A percentile compares a stretch with the other conserved stretches of the same genome.
Conservation (phyloP, 495 filamentous ascomycete genomes). For the Penicilliopsis zonata region DNA sequence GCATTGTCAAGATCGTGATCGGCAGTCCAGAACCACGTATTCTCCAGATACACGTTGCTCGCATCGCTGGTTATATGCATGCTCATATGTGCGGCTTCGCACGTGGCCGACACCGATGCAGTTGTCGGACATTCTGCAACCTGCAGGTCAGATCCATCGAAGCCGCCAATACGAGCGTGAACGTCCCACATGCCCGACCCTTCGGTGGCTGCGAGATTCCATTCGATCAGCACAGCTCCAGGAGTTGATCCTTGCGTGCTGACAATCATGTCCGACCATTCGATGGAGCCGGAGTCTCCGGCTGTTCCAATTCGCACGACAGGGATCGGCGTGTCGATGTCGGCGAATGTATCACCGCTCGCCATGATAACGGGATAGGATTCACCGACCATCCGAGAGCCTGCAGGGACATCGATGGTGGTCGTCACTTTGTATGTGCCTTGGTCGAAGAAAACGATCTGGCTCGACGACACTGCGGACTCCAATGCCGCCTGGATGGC, state of each 20-base stretch:
- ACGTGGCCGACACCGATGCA: conserved; percentile 25
- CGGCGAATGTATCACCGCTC: conserved; percentile 44
- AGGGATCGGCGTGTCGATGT: conserved; percentile 49
- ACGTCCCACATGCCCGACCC: conserved; percentile 48
- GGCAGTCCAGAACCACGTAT: conserved; percentile 58
- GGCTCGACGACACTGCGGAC: conserved; percentile 19
- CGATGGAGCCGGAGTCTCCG: conserved; percentile 39
- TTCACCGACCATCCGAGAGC: conserved; percentile 36
- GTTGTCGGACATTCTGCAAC: conserved; percentile 37
- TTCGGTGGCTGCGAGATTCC: conserved; percentile 45
- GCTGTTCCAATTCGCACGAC: conserved; percentile 51
- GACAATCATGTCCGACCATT: conserved; percentile 50
- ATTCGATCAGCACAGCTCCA: conserved; percentile 65
- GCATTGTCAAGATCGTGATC: conserved; percentile 63
- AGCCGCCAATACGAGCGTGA: conserved; percentile 44
- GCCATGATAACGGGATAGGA: conserved; percentile 54
- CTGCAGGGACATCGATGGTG: conserved; percentile 32
- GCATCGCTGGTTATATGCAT: conserved; percentile 52
- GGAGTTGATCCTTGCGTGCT: conserved; percentile 44
- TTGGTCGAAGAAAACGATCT: conserved; percentile 39
- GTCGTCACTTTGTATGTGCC: conserved; percentile 35
- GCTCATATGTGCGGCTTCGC: conserved; percentile 53
- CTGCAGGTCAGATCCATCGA: conserved; percentile 38
- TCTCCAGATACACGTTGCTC: conserved; percentile 46
- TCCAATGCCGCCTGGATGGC: conserved; percentile 35